Evolutionary conservation across 257 asterid genomes (phyloP).

Genomic region (Henckelia pumila): DNA sequence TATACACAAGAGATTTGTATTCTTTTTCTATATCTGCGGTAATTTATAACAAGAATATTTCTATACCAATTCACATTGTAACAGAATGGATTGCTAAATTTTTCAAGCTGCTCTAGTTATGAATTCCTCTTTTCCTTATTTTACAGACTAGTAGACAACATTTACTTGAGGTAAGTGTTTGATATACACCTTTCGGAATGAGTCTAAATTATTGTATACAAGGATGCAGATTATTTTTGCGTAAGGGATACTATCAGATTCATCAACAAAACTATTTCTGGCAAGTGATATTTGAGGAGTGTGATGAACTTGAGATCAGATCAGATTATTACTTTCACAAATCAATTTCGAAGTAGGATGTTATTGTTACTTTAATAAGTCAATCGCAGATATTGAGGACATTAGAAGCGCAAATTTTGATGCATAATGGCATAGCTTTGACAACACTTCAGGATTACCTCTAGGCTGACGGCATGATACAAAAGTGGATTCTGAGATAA

Average conservation of each 20-base stretch:
- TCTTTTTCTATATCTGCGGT: too few species aligned
- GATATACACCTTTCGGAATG: background rate
- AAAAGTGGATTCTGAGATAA: slow-evolving; percentile 51
- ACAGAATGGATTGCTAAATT: background rate
- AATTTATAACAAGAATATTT: too few species aligned
- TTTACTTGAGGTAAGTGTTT: slow-evolving; percentile 8
- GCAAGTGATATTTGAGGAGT: background rate
- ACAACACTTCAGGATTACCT: slow-evolving; percentile 45
- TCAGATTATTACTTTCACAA: background rate
- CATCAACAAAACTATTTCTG: background rate
- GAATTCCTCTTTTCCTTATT: slow-evolving; percentile 1
- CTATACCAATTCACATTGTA: background rate
- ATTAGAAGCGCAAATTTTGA: slow-evolving; percentile 1
- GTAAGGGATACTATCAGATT: slow-evolving; percentile 5
- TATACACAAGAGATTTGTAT: too few species aligned
- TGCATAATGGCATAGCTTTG: slow-evolving; percentile 2
- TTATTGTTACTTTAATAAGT: background rate
- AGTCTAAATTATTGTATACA: background rate
- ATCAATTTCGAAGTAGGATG: background rate
- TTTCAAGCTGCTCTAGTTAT: slow-evolving; percentile 15
- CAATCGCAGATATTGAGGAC: slow-evolving; percentile 5
- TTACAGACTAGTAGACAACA: background rate
- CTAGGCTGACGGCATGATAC: slow-evolving; percentile 32
- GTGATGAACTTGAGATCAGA: background rate
- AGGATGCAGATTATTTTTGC: slow-evolving; percentile 11